Conservation (phyloP, 2,329 filamentous ascomycete genomes). For the Arthrobotrys sinensis region DNA sequence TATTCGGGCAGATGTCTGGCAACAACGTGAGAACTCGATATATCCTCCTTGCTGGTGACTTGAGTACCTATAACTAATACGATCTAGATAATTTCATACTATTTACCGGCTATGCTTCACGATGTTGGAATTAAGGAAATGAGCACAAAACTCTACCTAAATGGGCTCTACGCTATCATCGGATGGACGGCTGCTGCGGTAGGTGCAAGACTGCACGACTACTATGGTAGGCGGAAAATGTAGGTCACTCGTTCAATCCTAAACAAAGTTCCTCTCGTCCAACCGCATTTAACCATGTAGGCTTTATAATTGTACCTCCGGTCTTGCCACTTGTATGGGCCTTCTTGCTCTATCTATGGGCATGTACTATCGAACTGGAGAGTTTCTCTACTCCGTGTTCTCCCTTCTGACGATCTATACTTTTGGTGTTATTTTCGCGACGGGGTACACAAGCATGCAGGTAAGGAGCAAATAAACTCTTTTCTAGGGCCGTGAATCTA, state of each 20-base stretch:
- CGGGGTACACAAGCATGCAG: slow-evolving; percentile 67
- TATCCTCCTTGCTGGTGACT: slow-evolving; percentile 62
- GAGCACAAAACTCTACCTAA: slow-evolving; percentile 68
- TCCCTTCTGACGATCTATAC: slow-evolving; percentile 68
- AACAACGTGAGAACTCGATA: slow-evolving; percentile 68
- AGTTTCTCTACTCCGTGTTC: slow-evolving; percentile 67
- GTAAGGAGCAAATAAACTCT: slow-evolving; percentile 10
- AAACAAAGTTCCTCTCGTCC: neutral
- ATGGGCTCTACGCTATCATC: slow-evolving; percentile 69
- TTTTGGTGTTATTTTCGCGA: slow-evolving; percentile 67
- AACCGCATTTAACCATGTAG: slow-evolving; percentile 12
- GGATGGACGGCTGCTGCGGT: slow-evolving; percentile 68
- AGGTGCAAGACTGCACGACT: slow-evolving; percentile 68
- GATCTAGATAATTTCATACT: slow-evolving; percentile 65
- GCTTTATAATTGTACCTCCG: slow-evolving; percentile 66
- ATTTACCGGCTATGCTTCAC: slow-evolving; percentile 69
- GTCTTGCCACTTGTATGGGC: slow-evolving; percentile 67
- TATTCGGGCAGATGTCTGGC: slow-evolving; percentile 71
- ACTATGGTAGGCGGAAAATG: slow-evolving; percentile 68
- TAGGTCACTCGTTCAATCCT: neutral
- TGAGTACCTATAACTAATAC: neutral
- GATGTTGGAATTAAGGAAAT: slow-evolving; percentile 68
- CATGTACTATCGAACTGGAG: slow-evolving; percentile 62
- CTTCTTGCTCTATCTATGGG: slow-evolving; percentile 68
- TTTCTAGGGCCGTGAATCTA: slow-evolving; percentile 4